phyloP scores from a whole-genome alignment of 2,329 filamentous ascomycete species.

The Grosmannia huntii region DNA sequence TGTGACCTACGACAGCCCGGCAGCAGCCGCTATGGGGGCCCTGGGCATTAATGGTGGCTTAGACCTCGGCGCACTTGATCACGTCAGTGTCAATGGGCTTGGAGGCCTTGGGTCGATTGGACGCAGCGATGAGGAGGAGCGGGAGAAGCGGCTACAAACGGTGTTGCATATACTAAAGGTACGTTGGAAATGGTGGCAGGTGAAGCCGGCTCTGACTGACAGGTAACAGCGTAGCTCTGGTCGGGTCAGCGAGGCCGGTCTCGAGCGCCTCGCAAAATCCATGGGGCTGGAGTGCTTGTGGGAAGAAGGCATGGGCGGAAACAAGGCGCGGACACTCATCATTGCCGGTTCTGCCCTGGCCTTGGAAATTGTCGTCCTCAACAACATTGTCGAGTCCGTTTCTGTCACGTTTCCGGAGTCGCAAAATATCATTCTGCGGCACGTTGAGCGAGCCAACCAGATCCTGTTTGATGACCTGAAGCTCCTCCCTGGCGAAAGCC shows the following conservation, averaged over 20 bases:
- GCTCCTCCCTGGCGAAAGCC: constrained; percentile 44
- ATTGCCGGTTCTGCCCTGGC: constrained; percentile 49
- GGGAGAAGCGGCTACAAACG: constrained; percentile 37
- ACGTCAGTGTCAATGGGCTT: constrained; percentile 35
- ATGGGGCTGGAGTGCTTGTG: constrained; percentile 54
- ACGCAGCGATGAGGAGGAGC: constrained; percentile 33
- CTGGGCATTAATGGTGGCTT: constrained; percentile 36
- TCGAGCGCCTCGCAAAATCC: constrained; percentile 57
- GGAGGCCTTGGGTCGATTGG: constrained; percentile 27
- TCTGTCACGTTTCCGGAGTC: constrained; percentile 50
- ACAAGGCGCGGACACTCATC: constrained; percentile 41
- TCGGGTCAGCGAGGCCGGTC: constrained; percentile 58
- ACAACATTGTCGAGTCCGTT: constrained; percentile 50
- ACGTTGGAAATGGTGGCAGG: not conserved
- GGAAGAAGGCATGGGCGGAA: constrained; percentile 37
- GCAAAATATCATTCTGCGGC: constrained; percentile 42
- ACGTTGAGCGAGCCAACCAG: constrained; percentile 47
- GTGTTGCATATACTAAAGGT: constrained; percentile 34
- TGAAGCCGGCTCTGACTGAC: constrained; percentile 11
- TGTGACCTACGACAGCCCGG: constrained; percentile 52
- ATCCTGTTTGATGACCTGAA: constrained; percentile 55
- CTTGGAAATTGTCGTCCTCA: constrained; percentile 47
- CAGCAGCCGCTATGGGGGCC: constrained; percentile 47
- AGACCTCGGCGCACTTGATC: constrained; percentile 37
- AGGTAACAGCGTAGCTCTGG: constrained; percentile 33